These are phyloP conservation scores for Zymoseptoria ardabiliae DNA, from an alignment of 2,329 filamentous ascomycete genomes.

Conservation along the genomic window DNA sequence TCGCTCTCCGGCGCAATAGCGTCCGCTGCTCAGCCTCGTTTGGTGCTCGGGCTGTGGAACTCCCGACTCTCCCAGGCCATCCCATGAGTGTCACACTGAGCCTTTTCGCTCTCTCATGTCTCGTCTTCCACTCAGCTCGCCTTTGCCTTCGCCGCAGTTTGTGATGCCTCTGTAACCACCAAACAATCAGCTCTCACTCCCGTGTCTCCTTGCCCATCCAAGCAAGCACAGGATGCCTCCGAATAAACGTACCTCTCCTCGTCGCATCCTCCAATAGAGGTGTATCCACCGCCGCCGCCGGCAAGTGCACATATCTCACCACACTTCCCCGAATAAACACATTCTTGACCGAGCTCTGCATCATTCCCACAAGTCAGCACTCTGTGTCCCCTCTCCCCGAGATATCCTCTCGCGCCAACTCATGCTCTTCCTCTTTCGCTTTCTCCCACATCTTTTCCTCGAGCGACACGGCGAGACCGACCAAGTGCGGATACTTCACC, in stretches of 20 bases:
- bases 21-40: conserved; percentile 3
- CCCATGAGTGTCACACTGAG: neutral
- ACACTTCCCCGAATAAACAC: conserved; percentile 93
- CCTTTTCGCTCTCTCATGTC: neutral
- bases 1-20: neutral
- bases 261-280: conserved; percentile 86
- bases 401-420: neutral
- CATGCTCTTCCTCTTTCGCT: neutral
- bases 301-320: conserved; percentile 85
- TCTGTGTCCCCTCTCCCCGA: neutral
- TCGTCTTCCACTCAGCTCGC: conserved; percentile 6
- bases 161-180: conserved; percentile 22
- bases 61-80: neutral
- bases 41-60: neutral
- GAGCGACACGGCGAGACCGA: conserved; percentile 34
- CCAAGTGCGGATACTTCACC: conserved; percentile 88
- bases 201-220: conserved; percentile 12
- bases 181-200: neutral
- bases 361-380: conserved; percentile 1
- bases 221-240: neutral
- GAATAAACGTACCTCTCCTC: conserved; percentile 58
- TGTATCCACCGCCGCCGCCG: conserved; percentile 73
- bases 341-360: conserved; percentile 75
- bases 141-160: conserved; percentile 31
- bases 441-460: neutral